phyloP scores from a whole-genome alignment of 2,329 filamentous ascomycete genomes.

The Calonectria ilicicola region DNA sequence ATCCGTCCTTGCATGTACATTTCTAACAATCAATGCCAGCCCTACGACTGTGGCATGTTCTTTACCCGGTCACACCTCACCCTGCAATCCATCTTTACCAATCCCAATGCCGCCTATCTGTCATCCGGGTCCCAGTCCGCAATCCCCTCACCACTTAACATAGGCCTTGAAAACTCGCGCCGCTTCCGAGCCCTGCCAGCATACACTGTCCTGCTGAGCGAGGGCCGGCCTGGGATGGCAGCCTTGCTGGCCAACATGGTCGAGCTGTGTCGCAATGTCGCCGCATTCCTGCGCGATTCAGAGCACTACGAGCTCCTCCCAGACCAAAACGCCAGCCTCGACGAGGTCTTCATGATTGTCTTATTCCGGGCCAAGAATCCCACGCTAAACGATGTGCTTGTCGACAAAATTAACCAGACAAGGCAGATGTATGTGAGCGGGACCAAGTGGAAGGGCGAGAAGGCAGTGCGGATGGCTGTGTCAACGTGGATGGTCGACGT shows the following conservation, averaged over 20 bases:
- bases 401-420: constrained; percentile 77
- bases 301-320: constrained; percentile 77
- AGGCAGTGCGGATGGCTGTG: constrained; percentile 86
- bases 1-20: background rate
- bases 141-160: constrained; percentile 86
- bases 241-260: constrained; percentile 81
- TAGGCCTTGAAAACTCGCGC: constrained; percentile 91
- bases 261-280: constrained; percentile 75
- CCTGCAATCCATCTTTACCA: constrained; percentile 76
- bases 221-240: constrained; percentile 77
- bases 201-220: constrained; percentile 82
- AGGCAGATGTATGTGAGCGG: constrained; percentile 86
- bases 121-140: constrained; percentile 51
- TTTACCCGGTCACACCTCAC: constrained; percentile 74
- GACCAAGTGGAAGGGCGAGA: constrained; percentile 79
- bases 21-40: constrained; percentile 55
- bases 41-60: constrained; percentile 94
- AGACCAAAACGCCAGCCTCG: constrained; percentile 54
- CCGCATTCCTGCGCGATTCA: constrained; percentile 71
- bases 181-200: constrained; percentile 92
- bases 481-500: constrained; percentile 86
- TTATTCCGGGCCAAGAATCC: constrained; percentile 79
- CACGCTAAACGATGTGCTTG: constrained; percentile 73
- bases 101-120: constrained; percentile 89
- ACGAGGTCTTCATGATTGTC: constrained; percentile 73